phyloP scores from a whole-genome alignment of 2,329 filamentous ascomycete species.

The Lachnellula arida region DNA sequence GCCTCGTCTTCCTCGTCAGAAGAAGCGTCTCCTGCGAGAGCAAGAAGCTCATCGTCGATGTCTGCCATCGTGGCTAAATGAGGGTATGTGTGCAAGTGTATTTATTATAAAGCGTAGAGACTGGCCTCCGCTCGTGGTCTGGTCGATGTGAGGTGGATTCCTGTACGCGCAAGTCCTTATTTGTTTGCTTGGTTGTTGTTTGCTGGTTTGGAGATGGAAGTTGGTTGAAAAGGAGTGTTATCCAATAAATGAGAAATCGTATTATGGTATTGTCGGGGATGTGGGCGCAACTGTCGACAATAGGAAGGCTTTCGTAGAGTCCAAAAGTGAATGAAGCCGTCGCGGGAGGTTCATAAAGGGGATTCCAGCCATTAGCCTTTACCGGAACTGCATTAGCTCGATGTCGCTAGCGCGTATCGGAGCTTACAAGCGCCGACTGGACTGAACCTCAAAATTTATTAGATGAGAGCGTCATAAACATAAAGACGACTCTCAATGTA shows the following conservation, averaged over 20 bases:
- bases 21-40: conserved; percentile 75
- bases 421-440: not conserved
- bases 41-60: conserved; percentile 89
- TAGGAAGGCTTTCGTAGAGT: not conserved
- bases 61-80: conserved; percentile 59
- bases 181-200: not conserved
- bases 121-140: not conserved
- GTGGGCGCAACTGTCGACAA: not conserved
- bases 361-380: not conserved
- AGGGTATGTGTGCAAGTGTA: conserved; percentile 1
- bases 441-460: not conserved
- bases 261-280: not conserved
- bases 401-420: not conserved
- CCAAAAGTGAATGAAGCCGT: too few relatives aligned
- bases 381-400: not conserved
- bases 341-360: not conserved
- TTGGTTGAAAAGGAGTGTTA: not conserved
- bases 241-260: not conserved
- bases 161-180: not conserved
- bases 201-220: not conserved
- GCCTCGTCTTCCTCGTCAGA: conserved; percentile 50
- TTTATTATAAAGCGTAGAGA: not conserved
- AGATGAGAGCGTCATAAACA: conserved; percentile 1
- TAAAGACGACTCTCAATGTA: not conserved
- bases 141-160: not conserved